A percentile compares a stretch with the other conserved stretches of the same genome.
Conservation (phyloP, 2,329 filamentous ascomycete genomes). For the Sclerotinia sclerotiorum region DNA sequence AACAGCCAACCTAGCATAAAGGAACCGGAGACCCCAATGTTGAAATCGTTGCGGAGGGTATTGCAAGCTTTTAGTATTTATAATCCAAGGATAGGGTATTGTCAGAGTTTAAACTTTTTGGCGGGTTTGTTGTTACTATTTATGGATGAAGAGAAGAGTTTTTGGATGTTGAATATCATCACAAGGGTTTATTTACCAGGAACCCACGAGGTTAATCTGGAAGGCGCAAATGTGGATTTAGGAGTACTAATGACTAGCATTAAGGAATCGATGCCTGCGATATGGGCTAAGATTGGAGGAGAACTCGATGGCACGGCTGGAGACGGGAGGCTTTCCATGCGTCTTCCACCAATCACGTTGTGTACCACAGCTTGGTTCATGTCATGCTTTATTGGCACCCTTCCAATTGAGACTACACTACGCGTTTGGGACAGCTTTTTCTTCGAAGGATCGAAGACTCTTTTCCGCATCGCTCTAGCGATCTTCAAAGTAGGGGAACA, state of each 20-base stretch:
- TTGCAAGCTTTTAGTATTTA: slow-evolving; percentile 87
- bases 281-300: slow-evolving; percentile 86
- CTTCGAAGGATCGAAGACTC: slow-evolving; percentile 89
- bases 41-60: slow-evolving; percentile 78
- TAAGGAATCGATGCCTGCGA: slow-evolving; percentile 74
- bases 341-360: slow-evolving; percentile 84
- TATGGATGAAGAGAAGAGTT: slow-evolving; percentile 84
- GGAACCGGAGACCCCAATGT: slow-evolving; percentile 67
- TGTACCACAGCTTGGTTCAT: slow-evolving; percentile 98
- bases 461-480: slow-evolving; percentile 87
- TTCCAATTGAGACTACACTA: slow-evolving; percentile 87
- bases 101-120: slow-evolving; percentile 93
- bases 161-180: slow-evolving; percentile 91
- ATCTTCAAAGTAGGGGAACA: slow-evolving; percentile 87
- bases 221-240: slow-evolving; percentile 90
- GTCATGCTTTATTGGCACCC: slow-evolving; percentile 90
- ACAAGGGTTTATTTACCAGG: slow-evolving; percentile 85
- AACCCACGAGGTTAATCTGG: slow-evolving; percentile 86
- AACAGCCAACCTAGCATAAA: slow-evolving; percentile 34
- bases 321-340: slow-evolving; percentile 43
- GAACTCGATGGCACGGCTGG: slow-evolving; percentile 57
- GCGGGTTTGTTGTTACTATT: slow-evolving; percentile 88
- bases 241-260: slow-evolving; percentile 88
- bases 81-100: slow-evolving; percentile 90
- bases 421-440: slow-evolving; percentile 96